Percentiles rank a stretch among this genome's conserved stretches.
Conservation (phyloP, 495 filamentous ascomycete genomes). For the Wilcoxina mikolae region DNA sequence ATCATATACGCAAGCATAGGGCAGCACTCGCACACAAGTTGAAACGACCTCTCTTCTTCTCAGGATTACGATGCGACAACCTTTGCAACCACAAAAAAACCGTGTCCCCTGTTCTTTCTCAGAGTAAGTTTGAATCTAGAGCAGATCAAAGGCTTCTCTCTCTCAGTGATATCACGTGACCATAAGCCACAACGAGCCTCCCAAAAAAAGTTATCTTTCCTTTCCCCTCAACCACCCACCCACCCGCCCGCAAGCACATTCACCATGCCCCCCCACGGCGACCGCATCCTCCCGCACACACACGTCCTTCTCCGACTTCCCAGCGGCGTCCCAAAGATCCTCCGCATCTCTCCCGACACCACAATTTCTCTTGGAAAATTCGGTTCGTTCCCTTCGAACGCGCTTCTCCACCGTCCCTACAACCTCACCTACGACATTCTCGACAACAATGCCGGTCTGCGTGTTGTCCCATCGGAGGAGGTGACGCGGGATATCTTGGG, state of each 20-base stretch:
- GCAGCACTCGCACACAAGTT: too few relatives aligned
- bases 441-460: slow-evolving; percentile 50
- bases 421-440: slow-evolving; percentile 79
- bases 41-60: too few relatives aligned
- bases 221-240: background rate
- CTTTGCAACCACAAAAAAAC: too few relatives aligned
- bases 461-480: slow-evolving; percentile 66
- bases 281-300: slow-evolving; percentile 25
- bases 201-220: slow-evolving; percentile 6
- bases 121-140: slow-evolving; percentile 5
- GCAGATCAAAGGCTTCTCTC: too few relatives aligned
- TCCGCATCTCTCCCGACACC: slow-evolving; percentile 23
- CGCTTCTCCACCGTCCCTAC: slow-evolving; percentile 74
- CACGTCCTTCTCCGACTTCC: slow-evolving; percentile 25
- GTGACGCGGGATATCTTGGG: slow-evolving; percentile 64
- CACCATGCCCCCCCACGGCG: slow-evolving; percentile 14
- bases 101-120: too few relatives aligned
- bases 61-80: too few relatives aligned
- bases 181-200: background rate
- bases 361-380: slow-evolving; percentile 78
- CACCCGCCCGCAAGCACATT: slow-evolving; percentile 4
- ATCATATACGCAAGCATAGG: too few relatives aligned
- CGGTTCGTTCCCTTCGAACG: slow-evolving; percentile 71
- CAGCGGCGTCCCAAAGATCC: slow-evolving; percentile 19
- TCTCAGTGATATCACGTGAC: too few relatives aligned